These are phyloP conservation scores for Inga laurina DNA, from an alignment of 306 rosid species.

Conservation along the genomic window DNA sequence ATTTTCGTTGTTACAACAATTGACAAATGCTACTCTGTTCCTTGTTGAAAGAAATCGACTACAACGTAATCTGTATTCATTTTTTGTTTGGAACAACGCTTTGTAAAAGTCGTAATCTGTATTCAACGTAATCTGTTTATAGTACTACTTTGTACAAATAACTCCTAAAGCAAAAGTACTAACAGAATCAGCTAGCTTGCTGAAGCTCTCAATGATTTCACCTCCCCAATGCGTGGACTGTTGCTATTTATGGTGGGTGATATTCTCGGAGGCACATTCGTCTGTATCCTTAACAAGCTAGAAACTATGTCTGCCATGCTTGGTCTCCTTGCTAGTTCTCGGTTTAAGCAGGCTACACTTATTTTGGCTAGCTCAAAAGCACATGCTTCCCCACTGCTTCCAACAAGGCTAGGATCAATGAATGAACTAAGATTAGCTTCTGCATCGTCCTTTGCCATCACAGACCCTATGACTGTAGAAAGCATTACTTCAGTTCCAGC, in stretches of 20 bases:
- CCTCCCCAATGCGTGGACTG: constrained; percentile 24
- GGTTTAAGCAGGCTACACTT: constrained; percentile 56
- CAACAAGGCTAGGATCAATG: constrained; percentile 49
- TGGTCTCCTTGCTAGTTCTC: constrained; percentile 44
- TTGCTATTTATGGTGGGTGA: background rate
- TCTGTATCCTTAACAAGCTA: constrained; percentile 37
- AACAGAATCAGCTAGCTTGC: background rate
- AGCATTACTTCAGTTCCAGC: constrained; percentile 54
- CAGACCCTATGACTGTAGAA: constrained; percentile 27
- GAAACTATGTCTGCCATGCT: constrained; percentile 42
- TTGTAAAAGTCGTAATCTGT: background rate
- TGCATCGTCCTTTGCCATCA: constrained; percentile 34
- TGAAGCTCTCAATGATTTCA: constrained; percentile 10
- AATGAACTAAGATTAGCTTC: constrained; percentile 42
- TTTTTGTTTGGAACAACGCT: background rate
- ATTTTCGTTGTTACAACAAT: background rate
- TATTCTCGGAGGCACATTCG: constrained; percentile 10
- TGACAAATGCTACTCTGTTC: background rate
- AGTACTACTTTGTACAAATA: background rate
- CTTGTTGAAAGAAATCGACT: background rate
- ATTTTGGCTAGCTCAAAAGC: constrained; percentile 45
- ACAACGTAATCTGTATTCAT: background rate
- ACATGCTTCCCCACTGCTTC: constrained; percentile 25
- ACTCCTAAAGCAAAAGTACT: background rate
- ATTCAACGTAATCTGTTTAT: background rate